Evolutionary conservation across 345 rosid species (phyloP), one percentile per base, ranked within the genome.

Genomic region (Laguncularia racemosa): DNA sequence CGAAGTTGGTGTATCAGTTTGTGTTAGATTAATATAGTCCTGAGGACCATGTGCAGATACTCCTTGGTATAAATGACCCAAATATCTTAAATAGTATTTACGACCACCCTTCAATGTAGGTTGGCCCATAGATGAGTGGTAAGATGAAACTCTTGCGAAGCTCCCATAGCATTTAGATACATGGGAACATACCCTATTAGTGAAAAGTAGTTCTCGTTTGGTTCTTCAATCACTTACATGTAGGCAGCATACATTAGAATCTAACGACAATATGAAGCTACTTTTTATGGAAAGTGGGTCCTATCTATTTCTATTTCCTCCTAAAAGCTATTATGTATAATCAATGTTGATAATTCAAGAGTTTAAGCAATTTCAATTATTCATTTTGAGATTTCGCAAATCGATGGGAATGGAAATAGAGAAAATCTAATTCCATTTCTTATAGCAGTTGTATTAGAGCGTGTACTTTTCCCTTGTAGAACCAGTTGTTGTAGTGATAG

Each of bases 151-250:
- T 58, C 49, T 93, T 71, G 1, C 71, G 20, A 15, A 91, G 58
- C 78, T 88, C 88, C 96, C 91, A 82, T 40, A 59, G 89, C 91
- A 47, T 68, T 78, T 51, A 71, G 8, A 9, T 44, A 8, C 74
- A 76, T 72, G 1, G 91, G 91, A 26, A 79, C 18, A 12, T 26
- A 63, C 82, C 81, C 78, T 16, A 77, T 13, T 43, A 73, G 33
- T 49, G 77, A 43, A 53, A n/a, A 87, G 75, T 84, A 80, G 67
- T 85, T 85, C 77, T 78, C 85, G 71, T 83, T 85, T 9, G 93
- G 93, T 49, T 77, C 88, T 10, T 45, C 7, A 46, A 78, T 20
- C 15, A 83, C 73, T 88, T 84, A 68, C 44, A 66, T n/a, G 48
- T 5, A 50, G 11, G 15, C 6, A 3, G 4, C 40, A 33, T 33